These are phyloP conservation scores for Schizosaccharomyces pombe DNA, from an alignment of 805 yeast species.

Conservation along the genomic window ASM294v3 CU329670.1:2804501-2805000, in stretches of 20 bases:
- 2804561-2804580: constrained; percentile 65
- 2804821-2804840: constrained; percentile 41
- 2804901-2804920: constrained; percentile 93
- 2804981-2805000: constrained; percentile 71
- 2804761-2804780: constrained; percentile 77
- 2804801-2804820: constrained; percentile 71
- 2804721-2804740: constrained; percentile 75
- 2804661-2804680: constrained; percentile 68
- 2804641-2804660: constrained; percentile 87
- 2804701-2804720: constrained; percentile 70
- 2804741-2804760: constrained; percentile 81
- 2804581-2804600: constrained; percentile 32
- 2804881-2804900: constrained; percentile 97
- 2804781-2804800: constrained; percentile 88
- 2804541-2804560: constrained; percentile 61
- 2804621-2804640: constrained; percentile 57
- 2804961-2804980: constrained; percentile 96
- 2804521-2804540: constrained; percentile 60
- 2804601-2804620: constrained; percentile 36
- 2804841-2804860: constrained; percentile 76
- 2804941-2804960: constrained; percentile 67
- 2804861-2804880: constrained; percentile 79
- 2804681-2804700: constrained; percentile 65
- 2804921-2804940: constrained; percentile 71
- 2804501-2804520: constrained; percentile 49